Evolutionary conservation across 169 alveolate genomes (phyloP).

Genomic region (Cryptosporidium muris): DNA sequence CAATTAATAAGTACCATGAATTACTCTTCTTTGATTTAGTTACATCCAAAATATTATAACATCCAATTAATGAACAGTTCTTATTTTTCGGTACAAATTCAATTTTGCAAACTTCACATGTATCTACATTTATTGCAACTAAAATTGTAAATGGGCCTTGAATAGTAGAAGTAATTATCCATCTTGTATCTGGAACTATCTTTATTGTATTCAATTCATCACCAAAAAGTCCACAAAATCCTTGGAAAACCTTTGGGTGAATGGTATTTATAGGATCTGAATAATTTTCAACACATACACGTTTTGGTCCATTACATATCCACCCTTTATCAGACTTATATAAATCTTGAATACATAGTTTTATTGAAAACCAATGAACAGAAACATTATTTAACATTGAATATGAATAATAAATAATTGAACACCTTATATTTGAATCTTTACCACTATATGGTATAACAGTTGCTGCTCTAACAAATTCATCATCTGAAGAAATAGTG

Average conservation of each 20-base stretch:
- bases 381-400: not conserved
- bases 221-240: slow-evolving; percentile 58
- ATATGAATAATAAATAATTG: slow-evolving; percentile 27
- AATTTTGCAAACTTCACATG: slow-evolving; percentile 37
- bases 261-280: slow-evolving; percentile 29
- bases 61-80: not conserved
- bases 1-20: slow-evolving; percentile 5
- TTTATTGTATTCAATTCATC: not conserved
- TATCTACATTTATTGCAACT: slow-evolving; percentile 28
- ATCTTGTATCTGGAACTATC: slow-evolving; percentile 27
- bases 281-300: slow-evolving; percentile 31
- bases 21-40: not conserved
- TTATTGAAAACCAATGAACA: slow-evolving; percentile 60
- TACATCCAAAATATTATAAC: slow-evolving; percentile 8
- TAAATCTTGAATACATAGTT: slow-evolving; percentile 57
- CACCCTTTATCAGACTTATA: not conserved
- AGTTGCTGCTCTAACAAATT: slow-evolving; percentile 36
- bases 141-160: not conserved
- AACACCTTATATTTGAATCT: not conserved
- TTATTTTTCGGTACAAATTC: not conserved
- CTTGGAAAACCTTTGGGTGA: slow-evolving; percentile 28
- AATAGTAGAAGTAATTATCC: slow-evolving; percentile 49
- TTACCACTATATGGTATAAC: not conserved
- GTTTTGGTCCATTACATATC: slow-evolving; percentile 22
- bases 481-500: slow-evolving; percentile 28